Evolutionary conservation across 768 basidiomycete species (phyloP), one percentile per base, ranked within the genome.

Genomic region (Kwoniella shandongensis): DNA sequence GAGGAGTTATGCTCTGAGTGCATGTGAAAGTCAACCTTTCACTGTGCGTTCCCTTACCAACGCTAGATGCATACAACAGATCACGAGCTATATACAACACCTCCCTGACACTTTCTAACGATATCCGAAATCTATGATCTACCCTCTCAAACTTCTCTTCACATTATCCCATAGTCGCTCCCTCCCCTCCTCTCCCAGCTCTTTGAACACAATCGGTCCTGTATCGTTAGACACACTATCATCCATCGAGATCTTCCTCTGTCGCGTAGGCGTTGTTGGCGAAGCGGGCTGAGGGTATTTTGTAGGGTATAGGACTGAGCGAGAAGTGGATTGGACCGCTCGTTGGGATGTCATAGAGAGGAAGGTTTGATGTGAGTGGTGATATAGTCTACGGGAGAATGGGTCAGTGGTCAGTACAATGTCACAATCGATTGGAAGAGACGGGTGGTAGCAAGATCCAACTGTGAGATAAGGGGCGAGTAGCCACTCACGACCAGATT

Each of bases 331-430:
- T 10, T 60, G 57, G 4, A 57, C 29, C 0, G 71, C 56, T 23
- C 68, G 48, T 52, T 70, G 66, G 11, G 68, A 47, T 10, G 66
- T 70, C 55, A 70, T 60, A 18, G 64, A 67, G 7, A 64, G 40
- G 63, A 73, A 73, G 1, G 71, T 70, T 17, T 70, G 66, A 17
- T 40, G 61, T 10, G 71, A 73, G 54, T 70, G 63, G 32, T 68
- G 59, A 30, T 67, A 68, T 25, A 73, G 50, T 29, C 71, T 73
- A 38, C 3, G 11, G 11, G 22, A 13, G 26, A 51, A n/a, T n/a
- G n/a, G n/a, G n/a, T n/a, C n/a, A n/a, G n/a, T n/a, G n/a, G n/a
- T n/a, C n/a, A n/a, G n/a, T n/a, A n/a, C n/a, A n/a, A n/a, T n/a
- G n/a, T n/a, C n/a, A n/a, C n/a, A n/a, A n/a, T n/a, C n/a, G n/a